Percentiles rank a stretch among this genome's conserved stretches.
phyloP scores from a whole-genome alignment of 1,284 basidiomycete genomes.

The Cerrena zonata region DNA sequence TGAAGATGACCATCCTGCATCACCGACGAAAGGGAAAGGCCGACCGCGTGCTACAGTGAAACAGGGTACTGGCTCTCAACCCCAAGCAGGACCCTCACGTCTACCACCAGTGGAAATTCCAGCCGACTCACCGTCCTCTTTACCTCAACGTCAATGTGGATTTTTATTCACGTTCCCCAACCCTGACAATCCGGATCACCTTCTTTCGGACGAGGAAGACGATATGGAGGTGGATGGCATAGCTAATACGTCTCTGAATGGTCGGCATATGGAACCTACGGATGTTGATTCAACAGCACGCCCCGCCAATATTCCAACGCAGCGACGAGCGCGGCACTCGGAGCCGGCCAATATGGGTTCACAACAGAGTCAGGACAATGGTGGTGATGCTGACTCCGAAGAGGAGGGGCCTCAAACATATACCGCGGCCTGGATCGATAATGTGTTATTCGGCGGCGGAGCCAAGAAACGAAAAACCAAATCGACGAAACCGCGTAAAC shows the following conservation, averaged over 20 bases:
- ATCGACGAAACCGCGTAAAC: neutral
- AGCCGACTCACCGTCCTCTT: constrained; percentile 3
- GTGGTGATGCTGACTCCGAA: neutral
- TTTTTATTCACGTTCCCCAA: constrained; percentile 26
- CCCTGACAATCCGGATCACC: constrained; percentile 23
- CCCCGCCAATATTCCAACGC: neutral
- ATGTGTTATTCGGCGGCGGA: neutral
- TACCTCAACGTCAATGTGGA: constrained; percentile 13
- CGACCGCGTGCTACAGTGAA: neutral
- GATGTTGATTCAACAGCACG: too few species aligned
- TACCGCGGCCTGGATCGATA: neutral
- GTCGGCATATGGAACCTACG: too few species aligned
- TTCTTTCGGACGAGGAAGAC: constrained; percentile 15
- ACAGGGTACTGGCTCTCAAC: neutral
- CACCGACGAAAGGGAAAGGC: neutral
- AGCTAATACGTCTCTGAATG: too few species aligned
- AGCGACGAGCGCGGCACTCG: too few species aligned
- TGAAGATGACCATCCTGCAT: constrained; percentile 8
- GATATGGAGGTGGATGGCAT: too few species aligned
- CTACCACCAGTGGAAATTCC: neutral
- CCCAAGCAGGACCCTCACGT: neutral
- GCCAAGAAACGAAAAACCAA: neutral
- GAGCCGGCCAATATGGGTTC: too few species aligned
- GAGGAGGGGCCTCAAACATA: neutral
- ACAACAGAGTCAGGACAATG: too few species aligned